Base-by-base conservation (phyloP, 805 yeast genomes). In the Saccharomycopsis amapae region DNA sequence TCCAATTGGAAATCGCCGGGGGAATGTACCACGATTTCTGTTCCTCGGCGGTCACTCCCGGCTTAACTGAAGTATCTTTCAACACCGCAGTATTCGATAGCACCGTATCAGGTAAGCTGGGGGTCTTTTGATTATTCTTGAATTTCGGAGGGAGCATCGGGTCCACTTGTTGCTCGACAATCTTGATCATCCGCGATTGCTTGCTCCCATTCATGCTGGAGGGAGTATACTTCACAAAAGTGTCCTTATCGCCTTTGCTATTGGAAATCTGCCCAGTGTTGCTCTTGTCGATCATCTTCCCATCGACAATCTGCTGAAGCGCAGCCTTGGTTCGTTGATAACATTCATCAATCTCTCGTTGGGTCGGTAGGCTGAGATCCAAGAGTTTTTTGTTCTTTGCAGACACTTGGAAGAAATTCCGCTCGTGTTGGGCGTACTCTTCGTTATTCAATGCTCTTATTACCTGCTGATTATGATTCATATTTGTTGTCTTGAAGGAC, bases 1-100 rank as follows among this genome's bases (percentile, higher is more conserved):
- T 89, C 97, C 97, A 93, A 61, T 86, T 87, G 1, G 97, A 90
- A 0, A 90, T 76, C 1, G 94, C 86, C 0, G 95, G 80, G 0
- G 97, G 97, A 25, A 93, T 87, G 40, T 73, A 72, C 96, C 97
- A 90, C 50, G 76, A 72, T 23, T 75, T 77, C 52, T 79, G 84
- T 44, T 88, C 95, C 53, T 81, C 85, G 23, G 76, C 75, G 0
- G 88, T 75, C 17, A 82, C 60, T 56, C 72, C 66, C 19, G 53
- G 50, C 33, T 54, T 44, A 3, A 45, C 25, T 3, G 76, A 76
- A 4, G 78, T 70, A n/a, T 73, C 67, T n/a, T 85, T 78, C 37
- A 87, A 71, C 0, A 86, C 76, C 0, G 95, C 94, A n/a, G 42
- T 39, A 46, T 39, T n/a, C 60, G 40, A n/a, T 23, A 32, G 60